Evolutionary conservation across 257 asterid species (phyloP).

Genomic region (Petrea volubilis): DNA sequence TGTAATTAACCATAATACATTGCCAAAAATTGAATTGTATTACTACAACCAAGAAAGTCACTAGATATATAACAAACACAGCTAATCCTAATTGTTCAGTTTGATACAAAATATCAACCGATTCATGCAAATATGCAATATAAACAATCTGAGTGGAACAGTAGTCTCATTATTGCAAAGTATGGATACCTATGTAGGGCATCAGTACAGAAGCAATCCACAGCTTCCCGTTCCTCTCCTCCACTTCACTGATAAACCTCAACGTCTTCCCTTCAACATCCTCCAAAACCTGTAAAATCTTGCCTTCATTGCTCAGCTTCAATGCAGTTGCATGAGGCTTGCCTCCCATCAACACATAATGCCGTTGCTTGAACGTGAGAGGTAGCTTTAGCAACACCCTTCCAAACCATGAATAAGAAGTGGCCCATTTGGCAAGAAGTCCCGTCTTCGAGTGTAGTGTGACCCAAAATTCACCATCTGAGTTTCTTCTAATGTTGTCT

Average conservation of each 20-base stretch:
- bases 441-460: constrained; percentile 59
- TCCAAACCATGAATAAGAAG: constrained; percentile 48
- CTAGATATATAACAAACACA: no score
- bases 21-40: no score
- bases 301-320: constrained; percentile 55
- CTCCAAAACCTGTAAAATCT: constrained; percentile 56
- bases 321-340: constrained; percentile 62
- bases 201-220: constrained; percentile 70
- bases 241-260: constrained; percentile 70
- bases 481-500: constrained; percentile 67
- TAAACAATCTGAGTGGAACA: no score
- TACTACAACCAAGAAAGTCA: no score
- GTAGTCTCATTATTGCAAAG: constrained; percentile 15
- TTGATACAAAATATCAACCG: no score
- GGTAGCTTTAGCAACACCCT: constrained; percentile 46
- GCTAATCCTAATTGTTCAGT: no score
- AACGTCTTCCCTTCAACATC: constrained; percentile 54
- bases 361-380: constrained; percentile 52
- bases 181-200: constrained; percentile 57
- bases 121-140: no score
- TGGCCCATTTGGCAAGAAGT: constrained; percentile 28
- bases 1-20: no score
- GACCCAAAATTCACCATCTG: constrained; percentile 71
- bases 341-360: constrained; percentile 61
- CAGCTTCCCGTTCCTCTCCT: constrained; percentile 65